Evolutionary conservation across 345 rosid genomes (phyloP).

Genomic region (Linum usitatissimum): DNA sequence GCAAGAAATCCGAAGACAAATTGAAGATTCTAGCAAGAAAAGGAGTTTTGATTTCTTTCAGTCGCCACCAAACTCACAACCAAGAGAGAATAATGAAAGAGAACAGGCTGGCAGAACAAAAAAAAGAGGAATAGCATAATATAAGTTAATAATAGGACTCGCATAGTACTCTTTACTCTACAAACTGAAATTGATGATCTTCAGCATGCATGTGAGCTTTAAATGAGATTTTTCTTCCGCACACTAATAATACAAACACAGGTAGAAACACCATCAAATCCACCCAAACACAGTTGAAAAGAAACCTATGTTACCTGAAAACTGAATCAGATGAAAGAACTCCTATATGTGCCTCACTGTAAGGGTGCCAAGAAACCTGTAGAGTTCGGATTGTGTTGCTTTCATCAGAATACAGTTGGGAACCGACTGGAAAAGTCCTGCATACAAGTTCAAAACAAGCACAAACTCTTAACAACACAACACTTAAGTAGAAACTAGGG

Average conservation of each 20-base stretch:
- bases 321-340: conserved; percentile 91
- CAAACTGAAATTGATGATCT: no score
- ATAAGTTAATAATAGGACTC: neutral
- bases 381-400: conserved; percentile 42
- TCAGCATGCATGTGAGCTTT: no score
- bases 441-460: conserved; percentile 11
- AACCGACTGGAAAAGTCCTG: conserved; percentile 79
- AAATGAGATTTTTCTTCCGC: no score
- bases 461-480: neutral
- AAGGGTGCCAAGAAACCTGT: conserved; percentile 80
- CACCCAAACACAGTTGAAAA: neutral
- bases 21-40: conserved; percentile 56
- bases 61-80: neutral
- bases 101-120: neutral
- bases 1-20: conserved; percentile 56
- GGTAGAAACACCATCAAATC: neutral
- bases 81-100: conserved; percentile 1
- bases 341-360: conserved; percentile 70
- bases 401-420: conserved; percentile 47
- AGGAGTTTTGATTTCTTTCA: neutral
- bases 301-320: conserved; percentile 50
- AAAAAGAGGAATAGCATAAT: neutral
- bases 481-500: neutral
- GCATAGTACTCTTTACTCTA: neutral
- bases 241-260: neutral